Evolutionary conservation across 768 basidiomycete species (phyloP), one percentile per base, ranked within the genome.

Genomic region (Rubroboletus pulcherrimus): DNA sequence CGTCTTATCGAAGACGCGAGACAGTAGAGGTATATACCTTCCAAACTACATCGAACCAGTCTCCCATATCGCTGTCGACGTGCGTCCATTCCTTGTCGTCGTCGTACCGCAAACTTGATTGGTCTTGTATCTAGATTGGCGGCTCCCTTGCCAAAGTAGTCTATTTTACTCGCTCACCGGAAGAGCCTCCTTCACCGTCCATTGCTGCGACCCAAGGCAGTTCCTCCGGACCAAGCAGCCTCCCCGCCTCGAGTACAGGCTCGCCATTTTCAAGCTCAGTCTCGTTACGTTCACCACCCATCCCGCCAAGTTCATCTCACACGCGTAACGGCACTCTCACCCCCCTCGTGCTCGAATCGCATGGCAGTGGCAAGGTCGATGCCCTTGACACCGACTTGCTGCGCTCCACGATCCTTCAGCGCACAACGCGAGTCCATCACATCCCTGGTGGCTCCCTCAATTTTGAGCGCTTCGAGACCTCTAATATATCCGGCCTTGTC

Each of bases 31-130:
- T 10, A 98, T 99, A 65, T 98, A 98, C 74, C 81, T 99, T 33
- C 97, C 97, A 51, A 95, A 97, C 68, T 86, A 98, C 75, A 96
- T 96, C 58, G 97, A 99, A 73, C 92, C 93, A 24, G 88, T 99
- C 15, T 97, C 94, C 19, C 94, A 98, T 70, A 94, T 98, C 53
- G 97, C 97, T 4, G 87, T 99, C 53, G 96, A 99, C 69, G 95
- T 96, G 69, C 77, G 93, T 83, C 4, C 29, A 10, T 43, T 46
- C 14, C 14, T 40, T 5, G n/a, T 14, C 35, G 50, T 40, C 19
- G 17, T 57, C 43, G 42, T 49, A 46, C 15, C 9, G 26, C 35
- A n/a, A 33, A 38, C 6, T 14, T 57, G 30, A 62, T 34, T 14
- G 55, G 39, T 34, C 26, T 40, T 35, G 31, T 49, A 44, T 65